Evolutionary conservation across 441 rosid genomes (phyloP), one percentile per base, ranked within the genome.

Genomic region (Adansonia grandidieri): DNA sequence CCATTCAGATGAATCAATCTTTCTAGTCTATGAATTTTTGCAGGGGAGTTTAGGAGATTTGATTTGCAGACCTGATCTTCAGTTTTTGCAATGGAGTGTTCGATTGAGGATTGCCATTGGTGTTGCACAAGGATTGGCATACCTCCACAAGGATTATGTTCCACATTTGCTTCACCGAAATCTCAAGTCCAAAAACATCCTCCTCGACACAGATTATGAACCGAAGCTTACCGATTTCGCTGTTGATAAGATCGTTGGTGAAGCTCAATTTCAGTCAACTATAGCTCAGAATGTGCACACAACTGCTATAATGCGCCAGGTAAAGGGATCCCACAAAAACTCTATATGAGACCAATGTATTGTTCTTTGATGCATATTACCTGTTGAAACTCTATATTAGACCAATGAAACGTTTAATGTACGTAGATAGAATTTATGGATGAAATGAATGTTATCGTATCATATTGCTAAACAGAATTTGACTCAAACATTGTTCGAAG

Each of bases 271-370:
- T 78, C 91, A 85, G 51, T 87, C 98, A 9, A 77, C 91, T 24
- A 66, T 91, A 65, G 86, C 86, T 84, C 91, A 17, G 93, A 89
- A 80, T 84, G 82, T 64, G 82, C 88, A 63, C 57, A 67, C 73
- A 90, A 93, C 45, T 93, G 98, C 76, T 93, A 89, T 78, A 87
- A 80, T 75, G 91, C 98, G 67, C 98, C 98, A 77, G 98, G 98
- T 93, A 87, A 42, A 42, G 72, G 0, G 28, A 56, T 40, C n/a
- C 37, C 4, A 6, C 22, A 7, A 6, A 64, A 64, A 37, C 68
- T 63, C 6, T 64, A 64, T 37, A 1, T 61, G 4, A 37, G 42
- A 37, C 0, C 0, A 37, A 37, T 37, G 0, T 37, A 61, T 11
- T 0, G 9, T 64, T 64, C 69, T 1, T 15, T 64, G 22, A 64